phyloP scores from a whole-genome alignment of 208 protist genomes.

The Histomonas meleagridis region DNA sequence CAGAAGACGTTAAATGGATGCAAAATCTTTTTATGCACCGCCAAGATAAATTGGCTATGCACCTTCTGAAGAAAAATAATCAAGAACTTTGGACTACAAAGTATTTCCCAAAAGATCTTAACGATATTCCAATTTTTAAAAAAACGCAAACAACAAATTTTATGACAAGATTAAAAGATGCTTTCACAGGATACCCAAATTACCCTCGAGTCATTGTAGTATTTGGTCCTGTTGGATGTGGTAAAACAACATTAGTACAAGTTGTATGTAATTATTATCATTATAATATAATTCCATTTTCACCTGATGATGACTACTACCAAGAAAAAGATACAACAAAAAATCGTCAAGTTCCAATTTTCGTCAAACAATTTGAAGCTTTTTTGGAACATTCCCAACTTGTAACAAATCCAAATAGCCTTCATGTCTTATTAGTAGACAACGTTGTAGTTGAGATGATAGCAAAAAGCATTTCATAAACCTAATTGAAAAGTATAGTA shows the following conservation, averaged over 20 bases:
- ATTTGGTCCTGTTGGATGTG: background rate
- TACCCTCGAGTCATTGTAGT: background rate
- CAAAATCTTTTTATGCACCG: too few relatives aligned
- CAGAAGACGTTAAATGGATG: too few relatives aligned
- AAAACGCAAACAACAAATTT: background rate
- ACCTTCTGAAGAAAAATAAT: too few relatives aligned
- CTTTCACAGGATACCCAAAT: background rate
- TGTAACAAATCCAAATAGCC: background rate
- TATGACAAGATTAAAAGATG: background rate
- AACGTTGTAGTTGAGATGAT: background rate
- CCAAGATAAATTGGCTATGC: too few relatives aligned
- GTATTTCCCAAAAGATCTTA: background rate
- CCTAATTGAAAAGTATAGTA: background rate
- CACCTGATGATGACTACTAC: background rate
- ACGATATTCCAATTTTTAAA: background rate
- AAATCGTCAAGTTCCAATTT: background rate
- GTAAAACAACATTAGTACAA: constrained; percentile 9
- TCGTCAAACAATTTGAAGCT: background rate
- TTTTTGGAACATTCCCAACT: background rate
- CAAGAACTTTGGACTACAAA: background rate
- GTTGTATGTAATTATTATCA: background rate
- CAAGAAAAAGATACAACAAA: background rate
- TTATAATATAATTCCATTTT: background rate
- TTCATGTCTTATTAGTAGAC: background rate
- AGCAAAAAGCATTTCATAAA: background rate